These are phyloP conservation scores for Leptomonas seymouri DNA, from an alignment of 208 protist species.

Conservation along the genomic window DNA sequence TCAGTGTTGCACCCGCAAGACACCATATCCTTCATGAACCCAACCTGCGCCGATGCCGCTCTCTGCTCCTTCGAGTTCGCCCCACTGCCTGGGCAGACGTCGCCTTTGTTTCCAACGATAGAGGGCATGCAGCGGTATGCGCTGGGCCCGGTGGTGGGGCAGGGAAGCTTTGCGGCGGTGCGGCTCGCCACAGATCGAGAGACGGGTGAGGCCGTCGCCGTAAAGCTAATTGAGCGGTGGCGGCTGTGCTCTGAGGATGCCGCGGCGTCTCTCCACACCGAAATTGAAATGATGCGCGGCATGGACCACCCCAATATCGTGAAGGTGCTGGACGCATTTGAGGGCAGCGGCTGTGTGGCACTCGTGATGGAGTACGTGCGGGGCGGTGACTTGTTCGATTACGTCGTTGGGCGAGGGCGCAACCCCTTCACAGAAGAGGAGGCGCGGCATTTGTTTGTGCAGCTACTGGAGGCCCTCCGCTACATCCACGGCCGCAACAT, in stretches of 20 bases:
- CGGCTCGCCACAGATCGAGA: slow-evolving; percentile 42
- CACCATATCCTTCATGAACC: slow-evolving; percentile 61
- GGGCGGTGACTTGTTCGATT: slow-evolving; percentile 82
- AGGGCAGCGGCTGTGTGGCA: slow-evolving; percentile 42
- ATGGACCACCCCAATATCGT: slow-evolving; percentile 80
- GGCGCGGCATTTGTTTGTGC: slow-evolving; percentile 56
- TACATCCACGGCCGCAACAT: slow-evolving; percentile 83
- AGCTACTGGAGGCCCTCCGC: slow-evolving; percentile 65
- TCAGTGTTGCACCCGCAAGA: slow-evolving; percentile 46
- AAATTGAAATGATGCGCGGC: slow-evolving; percentile 67
- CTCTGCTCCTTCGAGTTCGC: slow-evolving; percentile 42
- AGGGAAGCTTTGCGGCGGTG: slow-evolving; percentile 69
- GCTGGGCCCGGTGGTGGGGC: slow-evolving; percentile 56
- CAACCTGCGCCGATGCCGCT: slow-evolving; percentile 37
- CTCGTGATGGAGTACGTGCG: slow-evolving; percentile 84
- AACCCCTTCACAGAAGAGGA: slow-evolving; percentile 72
- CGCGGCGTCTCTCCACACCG: slow-evolving; percentile 50
- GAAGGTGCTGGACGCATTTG: slow-evolving; percentile 60
- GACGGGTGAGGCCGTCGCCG: slow-evolving; percentile 44
- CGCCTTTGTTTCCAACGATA: neutral
- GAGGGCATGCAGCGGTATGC: slow-evolving; percentile 38
- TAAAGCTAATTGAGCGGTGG: slow-evolving; percentile 81
- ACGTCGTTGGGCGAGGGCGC: slow-evolving; percentile 59
- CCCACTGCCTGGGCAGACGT: slow-evolving; percentile 6
- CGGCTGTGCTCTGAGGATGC: slow-evolving; percentile 39